Evolutionary conservation across 495 filamentous ascomycete genomes (phyloP).

Genomic region (Corynascus novoguineensis): DNA sequence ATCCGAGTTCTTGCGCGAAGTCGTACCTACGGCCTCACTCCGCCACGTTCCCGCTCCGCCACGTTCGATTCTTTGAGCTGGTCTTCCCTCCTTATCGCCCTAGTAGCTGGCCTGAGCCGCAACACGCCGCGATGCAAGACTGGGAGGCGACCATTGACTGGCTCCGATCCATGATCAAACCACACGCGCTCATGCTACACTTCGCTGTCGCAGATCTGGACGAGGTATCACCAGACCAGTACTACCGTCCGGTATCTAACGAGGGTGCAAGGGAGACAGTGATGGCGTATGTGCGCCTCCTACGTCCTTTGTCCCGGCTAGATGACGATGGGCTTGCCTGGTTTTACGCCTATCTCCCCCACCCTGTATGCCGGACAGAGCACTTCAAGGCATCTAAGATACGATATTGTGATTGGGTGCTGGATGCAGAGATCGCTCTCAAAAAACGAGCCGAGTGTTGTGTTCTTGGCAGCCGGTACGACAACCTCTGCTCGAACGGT

Average conservation of each 20-base stretch:
- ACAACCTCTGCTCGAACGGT: too few species aligned
- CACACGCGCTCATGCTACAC: neutral
- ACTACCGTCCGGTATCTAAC: neutral
- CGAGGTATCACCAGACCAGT: conserved; percentile 1
- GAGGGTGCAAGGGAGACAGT: neutral
- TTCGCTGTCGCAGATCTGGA: neutral
- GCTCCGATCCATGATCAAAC: neutral
- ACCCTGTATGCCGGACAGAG: too few species aligned
- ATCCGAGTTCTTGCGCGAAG: conserved; percentile 9
- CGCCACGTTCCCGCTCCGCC: conserved; percentile 7
- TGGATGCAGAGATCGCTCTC: neutral
- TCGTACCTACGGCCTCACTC: conserved; percentile 9
- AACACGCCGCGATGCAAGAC: conserved; percentile 6
- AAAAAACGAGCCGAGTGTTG: conserved; percentile 4
- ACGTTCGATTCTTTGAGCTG: conserved; percentile 14
- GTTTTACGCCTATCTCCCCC: conserved; percentile 8
- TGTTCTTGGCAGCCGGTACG: conserved; percentile 2
- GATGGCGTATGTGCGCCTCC: neutral
- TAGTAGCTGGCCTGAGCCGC: conserved; percentile 1
- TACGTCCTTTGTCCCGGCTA: conserved; percentile 1
- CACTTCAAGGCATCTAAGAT: too few species aligned
- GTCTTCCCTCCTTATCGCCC: conserved; percentile 10
- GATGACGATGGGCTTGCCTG: conserved; percentile 2
- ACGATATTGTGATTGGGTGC: neutral
- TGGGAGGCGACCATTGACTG: conserved; percentile 8